phyloP scores from a whole-genome alignment of 495 filamentous ascomycete genomes.

The Penicillium mononematosum region DNA sequence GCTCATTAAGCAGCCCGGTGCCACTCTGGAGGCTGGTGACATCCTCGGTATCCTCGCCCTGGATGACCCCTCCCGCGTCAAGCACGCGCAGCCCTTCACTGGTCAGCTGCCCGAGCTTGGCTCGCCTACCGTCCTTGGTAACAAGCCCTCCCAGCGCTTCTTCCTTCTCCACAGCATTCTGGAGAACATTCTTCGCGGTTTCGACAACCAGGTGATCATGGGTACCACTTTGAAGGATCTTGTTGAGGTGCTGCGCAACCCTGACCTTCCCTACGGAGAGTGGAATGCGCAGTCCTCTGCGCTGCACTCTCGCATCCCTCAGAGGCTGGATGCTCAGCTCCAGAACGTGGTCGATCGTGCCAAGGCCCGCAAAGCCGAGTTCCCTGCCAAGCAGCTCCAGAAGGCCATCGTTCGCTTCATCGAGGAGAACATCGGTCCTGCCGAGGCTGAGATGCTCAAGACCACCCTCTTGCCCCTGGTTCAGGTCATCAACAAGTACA shows the following conservation, averaged over 20 bases:
- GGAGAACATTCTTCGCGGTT: conserved; percentile 86
- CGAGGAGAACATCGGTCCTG: conserved; percentile 74
- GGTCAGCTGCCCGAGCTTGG: conserved; percentile 89
- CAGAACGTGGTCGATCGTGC: conserved; percentile 82
- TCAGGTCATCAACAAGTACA: conserved; percentile 77
- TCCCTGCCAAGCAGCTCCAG: conserved; percentile 83
- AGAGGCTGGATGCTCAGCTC: conserved; percentile 80
- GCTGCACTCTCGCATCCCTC: conserved; percentile 92
- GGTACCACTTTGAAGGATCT: conserved; percentile 81
- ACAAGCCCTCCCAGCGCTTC: conserved; percentile 89
- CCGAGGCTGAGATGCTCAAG: conserved; percentile 69
- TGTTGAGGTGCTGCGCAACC: conserved; percentile 82
- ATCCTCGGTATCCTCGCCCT: conserved; percentile 97
- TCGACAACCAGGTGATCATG: conserved; percentile 98
- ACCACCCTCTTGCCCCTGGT: conserved; percentile 72
- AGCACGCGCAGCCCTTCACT: conserved; percentile 95
- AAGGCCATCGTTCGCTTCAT: conserved; percentile 86
- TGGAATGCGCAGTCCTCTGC: conserved; percentile 94
- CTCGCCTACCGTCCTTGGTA: conserved; percentile 79
- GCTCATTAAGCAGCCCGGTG: conserved; percentile 97
- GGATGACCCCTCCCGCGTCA: conserved; percentile 94
- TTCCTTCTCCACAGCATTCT: conserved; percentile 72
- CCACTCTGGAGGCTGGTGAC: conserved; percentile 96
- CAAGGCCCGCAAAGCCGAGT: conserved; percentile 72
- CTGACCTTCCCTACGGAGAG: conserved; percentile 91